These are phyloP conservation scores for Leccinum angustisporum DNA, from an alignment of 1,284 basidiomycete species.

Conservation along the genomic window DNA sequence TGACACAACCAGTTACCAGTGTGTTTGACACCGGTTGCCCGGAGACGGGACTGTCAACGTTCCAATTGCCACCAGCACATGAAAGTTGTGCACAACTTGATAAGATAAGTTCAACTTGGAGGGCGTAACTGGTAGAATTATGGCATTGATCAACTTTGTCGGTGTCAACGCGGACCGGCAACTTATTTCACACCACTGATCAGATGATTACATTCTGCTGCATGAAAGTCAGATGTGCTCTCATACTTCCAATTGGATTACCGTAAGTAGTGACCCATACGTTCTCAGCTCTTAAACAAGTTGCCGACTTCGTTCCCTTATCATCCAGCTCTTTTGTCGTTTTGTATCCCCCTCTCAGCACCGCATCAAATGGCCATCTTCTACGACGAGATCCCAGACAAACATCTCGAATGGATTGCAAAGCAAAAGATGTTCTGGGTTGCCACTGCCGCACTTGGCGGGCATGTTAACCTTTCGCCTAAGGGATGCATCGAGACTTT, in stretches of 20 bases:
- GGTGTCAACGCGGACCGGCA: neutral
- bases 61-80: neutral
- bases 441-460: constrained; percentile 53
- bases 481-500: constrained; percentile 43
- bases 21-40: neutral
- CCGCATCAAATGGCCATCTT: constrained; percentile 28
- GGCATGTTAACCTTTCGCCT: constrained; percentile 56
- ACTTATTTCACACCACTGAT: neutral
- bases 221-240: neutral
- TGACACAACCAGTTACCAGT: neutral
- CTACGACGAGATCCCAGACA: constrained; percentile 45
- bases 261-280: neutral
- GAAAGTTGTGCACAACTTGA: neutral
- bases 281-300: neutral
- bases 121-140: neutral
- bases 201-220: neutral
- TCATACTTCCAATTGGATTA: neutral
- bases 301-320: neutral
- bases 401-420: constrained; percentile 48
- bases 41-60: neutral
- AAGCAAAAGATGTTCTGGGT: constrained; percentile 62
- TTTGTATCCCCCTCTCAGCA: neutral
- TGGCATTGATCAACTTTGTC: neutral
- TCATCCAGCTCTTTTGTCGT: neutral
- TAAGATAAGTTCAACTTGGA: neutral